A percentile compares a stretch with the other conserved stretches of the same genome.
Conservation (phyloP, 768 basidiomycete species). For the Phallus indusiatus region DNA sequence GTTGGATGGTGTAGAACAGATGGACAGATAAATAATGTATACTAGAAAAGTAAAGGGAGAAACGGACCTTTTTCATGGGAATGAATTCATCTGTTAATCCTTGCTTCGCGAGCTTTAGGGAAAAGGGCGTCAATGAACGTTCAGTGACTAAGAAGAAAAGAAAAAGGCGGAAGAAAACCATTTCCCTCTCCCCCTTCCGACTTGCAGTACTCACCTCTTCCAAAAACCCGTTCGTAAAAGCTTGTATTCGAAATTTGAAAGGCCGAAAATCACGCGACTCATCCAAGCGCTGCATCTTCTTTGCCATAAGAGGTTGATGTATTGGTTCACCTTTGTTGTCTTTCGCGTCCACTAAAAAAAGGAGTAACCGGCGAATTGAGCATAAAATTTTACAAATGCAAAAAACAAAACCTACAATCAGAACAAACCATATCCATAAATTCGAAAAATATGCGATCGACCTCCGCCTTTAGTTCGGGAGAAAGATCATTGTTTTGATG, state of each 20-base stretch:
- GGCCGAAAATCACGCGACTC: slow-evolving; percentile 95
- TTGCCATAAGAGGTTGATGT: slow-evolving; percentile 97
- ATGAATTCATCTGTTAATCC: slow-evolving; percentile 92
- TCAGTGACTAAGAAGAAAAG: slow-evolving; percentile 12
- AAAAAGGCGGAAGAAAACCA: neutral
- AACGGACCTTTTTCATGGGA: slow-evolving; percentile 85
- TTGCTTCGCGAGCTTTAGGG: slow-evolving; percentile 61
- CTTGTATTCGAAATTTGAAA: slow-evolving; percentile 98
- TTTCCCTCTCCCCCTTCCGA: too few relatives aligned
- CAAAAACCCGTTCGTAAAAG: slow-evolving; percentile 91
- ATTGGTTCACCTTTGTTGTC: slow-evolving; percentile 95
- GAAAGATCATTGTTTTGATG: slow-evolving; percentile 54
- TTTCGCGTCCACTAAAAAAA: slow-evolving; percentile 69
- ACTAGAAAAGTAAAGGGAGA: slow-evolving; percentile 1
- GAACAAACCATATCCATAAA: slow-evolving; percentile 86
- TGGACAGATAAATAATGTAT: slow-evolving; percentile 7
- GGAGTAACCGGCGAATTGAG: slow-evolving; percentile 13
- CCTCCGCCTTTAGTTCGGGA: slow-evolving; percentile 67
- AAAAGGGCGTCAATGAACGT: neutral
- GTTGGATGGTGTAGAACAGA: neutral
- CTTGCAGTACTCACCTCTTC: slow-evolving; percentile 55
- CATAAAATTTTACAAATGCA: slow-evolving; percentile 1
- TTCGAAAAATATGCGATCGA: slow-evolving; percentile 86
- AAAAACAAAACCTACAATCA: slow-evolving; percentile 54
- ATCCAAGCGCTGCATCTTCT: slow-evolving; percentile 96